phyloP scores from a whole-genome alignment of 75 land plant genomes.

The Pinus taeda region DNA sequence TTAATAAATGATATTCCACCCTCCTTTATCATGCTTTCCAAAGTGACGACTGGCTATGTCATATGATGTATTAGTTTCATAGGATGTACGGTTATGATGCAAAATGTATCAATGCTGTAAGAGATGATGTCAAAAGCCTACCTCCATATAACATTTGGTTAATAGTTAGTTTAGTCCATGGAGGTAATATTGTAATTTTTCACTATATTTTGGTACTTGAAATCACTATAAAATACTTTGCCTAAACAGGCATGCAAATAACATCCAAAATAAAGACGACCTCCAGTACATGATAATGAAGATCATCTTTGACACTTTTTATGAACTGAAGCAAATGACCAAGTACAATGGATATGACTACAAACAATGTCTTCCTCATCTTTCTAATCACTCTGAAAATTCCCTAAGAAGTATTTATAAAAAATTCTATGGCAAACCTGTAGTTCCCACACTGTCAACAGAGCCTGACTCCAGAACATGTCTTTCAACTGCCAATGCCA shows the following conservation, averaged over 20 bases:
- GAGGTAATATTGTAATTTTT: neutral
- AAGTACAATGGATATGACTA: neutral
- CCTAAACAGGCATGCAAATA: neutral
- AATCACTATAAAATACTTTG: neutral
- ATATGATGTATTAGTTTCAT: neutral
- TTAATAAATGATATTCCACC: neutral
- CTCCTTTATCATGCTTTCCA: neutral
- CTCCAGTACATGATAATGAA: neutral
- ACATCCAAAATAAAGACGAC: neutral
- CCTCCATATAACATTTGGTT: neutral
- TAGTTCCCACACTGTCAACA: constrained; percentile 90
- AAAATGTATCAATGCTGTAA: neutral
- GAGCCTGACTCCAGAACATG: constrained; percentile 93
- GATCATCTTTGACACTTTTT: neutral
- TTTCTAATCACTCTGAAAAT: neutral
- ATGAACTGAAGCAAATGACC: neutral
- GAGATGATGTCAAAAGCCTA: neutral
- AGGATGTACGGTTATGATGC: neutral
- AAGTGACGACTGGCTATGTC: neutral
- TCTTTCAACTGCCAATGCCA: constrained; percentile 90
- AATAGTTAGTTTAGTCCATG: neutral
- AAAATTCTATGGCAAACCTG: constrained; percentile 44
- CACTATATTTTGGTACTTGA: neutral
- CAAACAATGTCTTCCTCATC: neutral
- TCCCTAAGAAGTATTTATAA: neutral